These are phyloP conservation scores for Aegle marmelos DNA, from an alignment of 345 rosid genomes.

Conservation along the genomic window DNA sequence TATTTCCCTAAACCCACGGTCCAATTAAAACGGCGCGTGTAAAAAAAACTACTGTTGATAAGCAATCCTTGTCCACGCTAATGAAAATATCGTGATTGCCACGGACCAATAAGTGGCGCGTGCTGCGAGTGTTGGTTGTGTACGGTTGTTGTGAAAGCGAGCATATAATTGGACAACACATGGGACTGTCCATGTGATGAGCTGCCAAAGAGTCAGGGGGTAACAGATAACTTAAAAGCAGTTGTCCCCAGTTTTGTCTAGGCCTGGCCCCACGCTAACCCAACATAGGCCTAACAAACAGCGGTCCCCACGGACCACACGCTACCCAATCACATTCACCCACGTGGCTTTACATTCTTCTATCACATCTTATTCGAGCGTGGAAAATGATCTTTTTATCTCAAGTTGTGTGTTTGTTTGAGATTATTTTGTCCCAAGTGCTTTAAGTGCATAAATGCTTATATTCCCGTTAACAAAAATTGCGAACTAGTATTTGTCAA, in stretches of 20 bases:
- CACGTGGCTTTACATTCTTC: background rate
- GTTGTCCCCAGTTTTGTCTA: slow-evolving; percentile 33
- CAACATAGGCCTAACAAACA: slow-evolving; percentile 7
- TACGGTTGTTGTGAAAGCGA: background rate
- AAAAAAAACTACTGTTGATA: no score
- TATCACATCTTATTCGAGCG: no score
- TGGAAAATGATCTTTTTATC: background rate
- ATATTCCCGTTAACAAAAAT: background rate
- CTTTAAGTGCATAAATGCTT: background rate
- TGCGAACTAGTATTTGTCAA: background rate
- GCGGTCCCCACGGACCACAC: slow-evolving; percentile 9
- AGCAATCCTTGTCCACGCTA: background rate
- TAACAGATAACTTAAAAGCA: slow-evolving; percentile 35
- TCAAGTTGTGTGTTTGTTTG: background rate
- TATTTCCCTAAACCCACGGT: background rate
- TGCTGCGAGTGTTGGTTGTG: background rate
- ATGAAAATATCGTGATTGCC: background rate
- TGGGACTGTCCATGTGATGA: slow-evolving; percentile 40
- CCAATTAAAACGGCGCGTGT: background rate
- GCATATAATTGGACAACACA: slow-evolving; percentile 28
- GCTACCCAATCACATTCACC: background rate
- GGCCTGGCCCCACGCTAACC: slow-evolving; percentile 14
- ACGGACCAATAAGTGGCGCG: background rate
- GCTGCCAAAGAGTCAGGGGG: slow-evolving; percentile 55
- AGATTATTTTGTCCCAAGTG: background rate